Evolutionary conservation across 352 stramenopile genomes (phyloP), one percentile per base, ranked within the genome.

Genomic region (Globisporangium irregulare): DNA sequence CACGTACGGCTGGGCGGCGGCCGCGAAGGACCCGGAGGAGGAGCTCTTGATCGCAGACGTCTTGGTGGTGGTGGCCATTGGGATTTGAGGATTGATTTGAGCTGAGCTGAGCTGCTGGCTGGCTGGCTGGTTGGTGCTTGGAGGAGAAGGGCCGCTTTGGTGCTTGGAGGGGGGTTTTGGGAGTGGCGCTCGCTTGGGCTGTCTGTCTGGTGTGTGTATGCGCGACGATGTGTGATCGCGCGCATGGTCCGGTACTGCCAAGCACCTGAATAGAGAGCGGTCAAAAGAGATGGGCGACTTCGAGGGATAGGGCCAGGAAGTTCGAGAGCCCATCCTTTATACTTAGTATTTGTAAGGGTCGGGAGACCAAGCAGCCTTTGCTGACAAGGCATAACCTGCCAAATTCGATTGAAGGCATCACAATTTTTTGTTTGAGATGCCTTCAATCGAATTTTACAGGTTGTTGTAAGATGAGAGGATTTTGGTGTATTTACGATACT

Each of bases 1-100:
- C 43, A 95, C 74, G 66, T 95, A 95, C 10, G 87, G 87, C 76
- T 93, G 87, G 12, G 82, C 81, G 9, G 77, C 58, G 32, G 79
- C 62, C 18, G 84, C 87, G 59, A 91, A 71, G 54, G 80, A 82
- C 14, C 41, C 14, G 24, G 82, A 83, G 51, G 27, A 41, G 36
- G 29, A 32, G 29, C 29, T 32, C 29, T 24, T 63, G 1, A 51
- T 20, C 9, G 46, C 27, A 10, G 48, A 41, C 10, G 50, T 32
- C 20, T 75, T 82, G 67, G 73, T 55, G 25, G 72, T 62, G 25
- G 60, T 62, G 24, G 75, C 74, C 74, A 78, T 84, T 84, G 22
- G 15, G 14, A 46, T 29, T 3, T 18, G 18, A 24, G 25, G 54
- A 8, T 32, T 32, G 29, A 32, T 32, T 32, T 32, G 29, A 32